Evolutionary conservation across 495 filamentous ascomycete species (phyloP).

Genomic region (Penicillium diatomitis): DNA sequence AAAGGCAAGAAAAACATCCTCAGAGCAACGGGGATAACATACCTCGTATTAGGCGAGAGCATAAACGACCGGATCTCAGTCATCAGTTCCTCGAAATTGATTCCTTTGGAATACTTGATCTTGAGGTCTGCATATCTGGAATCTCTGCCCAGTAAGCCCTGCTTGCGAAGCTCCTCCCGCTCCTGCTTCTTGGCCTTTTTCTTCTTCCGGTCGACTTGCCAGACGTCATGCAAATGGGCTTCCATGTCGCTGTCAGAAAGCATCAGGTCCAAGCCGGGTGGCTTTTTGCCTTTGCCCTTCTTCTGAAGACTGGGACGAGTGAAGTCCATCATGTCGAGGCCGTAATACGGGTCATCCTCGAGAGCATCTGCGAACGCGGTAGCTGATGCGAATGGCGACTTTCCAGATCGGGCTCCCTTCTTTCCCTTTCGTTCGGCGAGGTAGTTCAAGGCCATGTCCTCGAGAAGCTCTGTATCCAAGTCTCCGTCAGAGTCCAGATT

Average conservation of each 20-base stretch:
- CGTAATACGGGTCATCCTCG: slow-evolving; percentile 54
- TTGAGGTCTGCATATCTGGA: slow-evolving; percentile 54
- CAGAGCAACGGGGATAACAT: slow-evolving; percentile 11
- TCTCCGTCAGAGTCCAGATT: slow-evolving; percentile 2
- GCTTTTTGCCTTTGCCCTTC: slow-evolving; percentile 47
- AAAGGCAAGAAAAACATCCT: too few relatives aligned
- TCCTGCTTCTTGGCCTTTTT: slow-evolving; percentile 74
- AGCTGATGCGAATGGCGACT: slow-evolving; percentile 47
- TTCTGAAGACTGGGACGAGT: slow-evolving; percentile 50
- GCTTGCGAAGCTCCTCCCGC: slow-evolving; percentile 65
- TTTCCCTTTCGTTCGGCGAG: slow-evolving; percentile 3
- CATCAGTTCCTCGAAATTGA: slow-evolving; percentile 61
- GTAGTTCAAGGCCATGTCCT: slow-evolving; percentile 12
- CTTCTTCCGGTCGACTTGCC: slow-evolving; percentile 69
- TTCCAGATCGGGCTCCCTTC: slow-evolving; percentile 5
- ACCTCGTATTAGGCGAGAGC: slow-evolving; percentile 53
- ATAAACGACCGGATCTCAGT: slow-evolving; percentile 66
- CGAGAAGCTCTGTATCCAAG: slow-evolving; percentile 9
- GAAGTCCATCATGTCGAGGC: slow-evolving; percentile 78
- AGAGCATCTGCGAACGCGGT: slow-evolving; percentile 56
- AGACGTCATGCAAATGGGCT: slow-evolving; percentile 47
- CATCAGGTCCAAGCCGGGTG: slow-evolving; percentile 34
- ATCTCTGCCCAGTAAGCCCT: slow-evolving; percentile 69
- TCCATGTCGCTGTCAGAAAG: slow-evolving; percentile 71
- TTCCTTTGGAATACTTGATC: slow-evolving; percentile 62